Base-by-base conservation (phyloP, 768 basidiomycete species). In the Suillus sp. region DNA sequence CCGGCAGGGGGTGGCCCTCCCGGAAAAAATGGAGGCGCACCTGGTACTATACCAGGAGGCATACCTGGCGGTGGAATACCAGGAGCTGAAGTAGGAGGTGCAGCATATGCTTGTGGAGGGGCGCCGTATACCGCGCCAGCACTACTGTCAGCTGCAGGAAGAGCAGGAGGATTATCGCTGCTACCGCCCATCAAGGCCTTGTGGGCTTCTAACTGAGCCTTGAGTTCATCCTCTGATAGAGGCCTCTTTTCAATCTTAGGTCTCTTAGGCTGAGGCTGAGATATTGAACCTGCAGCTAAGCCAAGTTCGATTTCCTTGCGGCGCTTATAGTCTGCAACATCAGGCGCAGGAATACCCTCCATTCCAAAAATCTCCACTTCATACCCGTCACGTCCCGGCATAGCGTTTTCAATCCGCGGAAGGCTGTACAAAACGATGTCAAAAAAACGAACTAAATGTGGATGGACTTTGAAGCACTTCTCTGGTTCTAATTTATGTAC, bases 281-380 rank as follows among this genome's bases (percentile, higher is more conserved):
- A 88, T 66, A 93, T 94, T 8, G 90, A 86, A 6, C 92, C 92
- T 1, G 91, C 87, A 20, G 86, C 83, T 30, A 95, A 84, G 37
- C 97, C 96, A 4, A 94, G 86, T 73, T 98, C 95, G 66, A 93
- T 91, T 75, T 96, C 96, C 73, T 97, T 97, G 67, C 93, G 89
- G 59, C 94, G 90, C 73, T 93, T 96, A 83, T 96, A 99, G 75
- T 96, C 96, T 14, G 93, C 95, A 22, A 96, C 85, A 75, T 96
- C 96, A 38, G 94, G 92, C 4, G 90, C 90, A 9, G 95, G 95
- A 57, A 98, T 95, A 61, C 96, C 97, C 74, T 97, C 96, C 97
- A 99, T 99, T 27, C 97, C 97, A 67, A 99, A 99, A 55, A 99
- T 99, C 78, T 99, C 97, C 42, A 99, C 91, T 74, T 99, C 96